phyloP scores from a whole-genome alignment of 164 flowering plant genomes.

The Cinnamomum micranthum region DNA sequence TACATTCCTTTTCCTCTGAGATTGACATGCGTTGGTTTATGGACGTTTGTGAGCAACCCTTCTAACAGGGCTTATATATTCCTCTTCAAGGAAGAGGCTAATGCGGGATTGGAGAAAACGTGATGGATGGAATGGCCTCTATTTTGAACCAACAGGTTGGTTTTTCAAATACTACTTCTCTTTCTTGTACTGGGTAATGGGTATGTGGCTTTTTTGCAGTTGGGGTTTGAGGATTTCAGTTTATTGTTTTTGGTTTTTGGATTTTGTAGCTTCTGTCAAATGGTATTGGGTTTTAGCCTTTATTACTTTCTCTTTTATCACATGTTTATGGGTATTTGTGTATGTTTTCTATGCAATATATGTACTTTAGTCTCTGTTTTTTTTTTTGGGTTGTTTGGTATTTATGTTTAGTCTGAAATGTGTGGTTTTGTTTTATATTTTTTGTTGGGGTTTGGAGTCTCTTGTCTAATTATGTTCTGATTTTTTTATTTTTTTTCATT shows the following conservation, averaged over 20 bases:
- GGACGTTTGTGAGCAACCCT: conserved; percentile 6
- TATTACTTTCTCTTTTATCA: too few species aligned
- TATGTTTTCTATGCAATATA: too few species aligned
- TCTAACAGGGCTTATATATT: background rate
- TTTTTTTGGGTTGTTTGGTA: background rate
- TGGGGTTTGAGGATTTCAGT: background rate
- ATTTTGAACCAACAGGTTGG: conserved; percentile 10
- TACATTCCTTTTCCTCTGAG: background rate
- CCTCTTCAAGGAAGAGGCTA: background rate
- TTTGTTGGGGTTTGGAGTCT: too few species aligned
- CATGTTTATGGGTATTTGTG: too few species aligned
- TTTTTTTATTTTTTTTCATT: too few species aligned
- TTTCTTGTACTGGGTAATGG: background rate
- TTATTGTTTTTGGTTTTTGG: background rate
- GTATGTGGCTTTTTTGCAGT: background rate
- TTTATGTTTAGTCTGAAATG: background rate
- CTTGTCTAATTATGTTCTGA: too few species aligned
- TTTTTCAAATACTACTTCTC: background rate
- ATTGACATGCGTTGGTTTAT: conserved; percentile 7
- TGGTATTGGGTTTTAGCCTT: too few species aligned
- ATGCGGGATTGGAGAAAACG: background rate
- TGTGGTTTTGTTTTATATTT: background rate
- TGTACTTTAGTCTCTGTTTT: too few species aligned
- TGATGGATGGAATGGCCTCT: conserved; percentile 10
- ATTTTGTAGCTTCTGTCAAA: background rate